Conservation (phyloP, 2,329 filamentous ascomycete genomes). For the Aschersonia sp. region DNA sequence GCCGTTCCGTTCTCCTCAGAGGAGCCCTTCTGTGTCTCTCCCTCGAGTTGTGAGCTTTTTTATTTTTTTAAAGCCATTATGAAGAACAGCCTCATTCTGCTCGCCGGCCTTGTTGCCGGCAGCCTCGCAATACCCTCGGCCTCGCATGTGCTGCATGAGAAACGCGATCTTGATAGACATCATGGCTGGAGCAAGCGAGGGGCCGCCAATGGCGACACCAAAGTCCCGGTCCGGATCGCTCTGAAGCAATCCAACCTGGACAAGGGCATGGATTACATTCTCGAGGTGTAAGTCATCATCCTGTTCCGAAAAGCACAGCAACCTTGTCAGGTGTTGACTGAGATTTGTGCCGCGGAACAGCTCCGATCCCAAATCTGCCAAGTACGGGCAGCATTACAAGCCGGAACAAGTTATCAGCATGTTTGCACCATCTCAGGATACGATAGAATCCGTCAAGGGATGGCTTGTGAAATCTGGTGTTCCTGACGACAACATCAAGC, state of each 20-base stretch:
- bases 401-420: conserved; percentile 24
- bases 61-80: conserved; percentile 1
- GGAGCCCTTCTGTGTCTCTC: no score
- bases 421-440: conserved; percentile 26
- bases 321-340: no score
- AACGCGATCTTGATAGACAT: conserved; percentile 7
- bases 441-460: conserved; percentile 31
- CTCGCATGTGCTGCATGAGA: conserved; percentile 18
- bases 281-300: conserved; percentile 18
- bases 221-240: conserved; percentile 26
- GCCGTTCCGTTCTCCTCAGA: no score
- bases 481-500: conserved; percentile 26
- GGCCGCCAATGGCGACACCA: conserved; percentile 6
- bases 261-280: conserved; percentile 25
- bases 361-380: conserved; percentile 25
- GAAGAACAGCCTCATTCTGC: conserved; percentile 8
- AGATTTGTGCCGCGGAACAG: background rate
- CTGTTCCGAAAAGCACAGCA: background rate
- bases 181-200: conserved; percentile 12
- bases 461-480: conserved; percentile 43
- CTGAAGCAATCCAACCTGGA: conserved; percentile 31
- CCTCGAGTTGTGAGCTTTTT: no score
- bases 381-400: conserved; percentile 33
- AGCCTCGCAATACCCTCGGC: conserved; percentile 6
- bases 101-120: conserved; percentile 8